Evolutionary conservation across 129 eudicot species (phyloP).

Genomic region (Pseudognaphalium luteoalbum): DNA sequence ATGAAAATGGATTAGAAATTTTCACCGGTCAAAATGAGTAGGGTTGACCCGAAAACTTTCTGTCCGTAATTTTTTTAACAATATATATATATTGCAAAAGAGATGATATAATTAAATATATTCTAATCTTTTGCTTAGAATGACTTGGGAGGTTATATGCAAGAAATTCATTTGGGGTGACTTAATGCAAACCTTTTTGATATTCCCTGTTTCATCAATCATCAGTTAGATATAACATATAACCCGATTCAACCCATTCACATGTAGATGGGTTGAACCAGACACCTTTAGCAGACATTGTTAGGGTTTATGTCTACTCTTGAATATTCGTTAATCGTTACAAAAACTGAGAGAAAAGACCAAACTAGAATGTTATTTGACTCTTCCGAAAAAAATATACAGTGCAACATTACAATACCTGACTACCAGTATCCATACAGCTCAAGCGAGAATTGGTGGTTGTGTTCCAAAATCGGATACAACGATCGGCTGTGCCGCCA

Average conservation of each 20-base stretch:
- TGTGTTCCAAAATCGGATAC: slow-evolving; percentile 93
- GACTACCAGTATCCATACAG: slow-evolving; percentile 90
- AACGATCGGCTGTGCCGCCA: slow-evolving; percentile 81
- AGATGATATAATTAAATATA: not conserved
- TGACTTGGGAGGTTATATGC: not conserved
- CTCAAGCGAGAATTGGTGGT: slow-evolving; percentile 66
- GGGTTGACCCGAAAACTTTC: not conserved
- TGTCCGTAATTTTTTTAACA: not conserved
- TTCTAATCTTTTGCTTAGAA: not conserved
- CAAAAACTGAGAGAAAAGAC: not conserved
- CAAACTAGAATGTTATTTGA: not conserved
- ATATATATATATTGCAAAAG: not conserved
- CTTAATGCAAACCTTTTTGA: too few species aligned
- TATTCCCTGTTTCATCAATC: too few species aligned
- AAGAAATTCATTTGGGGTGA: not conserved
- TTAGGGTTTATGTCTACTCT: not conserved
- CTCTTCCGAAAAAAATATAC: not conserved
- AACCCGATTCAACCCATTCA: too few species aligned
- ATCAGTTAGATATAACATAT: not conserved
- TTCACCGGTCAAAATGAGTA: not conserved
- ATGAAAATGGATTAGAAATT: not conserved
- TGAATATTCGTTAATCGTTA: not conserved
- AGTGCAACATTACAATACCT: slow-evolving; percentile 41
- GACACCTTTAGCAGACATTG: not conserved
- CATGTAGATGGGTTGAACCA: not conserved